These are phyloP conservation scores for Fusarium miscanthi DNA, from an alignment of 2,329 filamentous ascomycete species.

Conservation along the genomic window DNA sequence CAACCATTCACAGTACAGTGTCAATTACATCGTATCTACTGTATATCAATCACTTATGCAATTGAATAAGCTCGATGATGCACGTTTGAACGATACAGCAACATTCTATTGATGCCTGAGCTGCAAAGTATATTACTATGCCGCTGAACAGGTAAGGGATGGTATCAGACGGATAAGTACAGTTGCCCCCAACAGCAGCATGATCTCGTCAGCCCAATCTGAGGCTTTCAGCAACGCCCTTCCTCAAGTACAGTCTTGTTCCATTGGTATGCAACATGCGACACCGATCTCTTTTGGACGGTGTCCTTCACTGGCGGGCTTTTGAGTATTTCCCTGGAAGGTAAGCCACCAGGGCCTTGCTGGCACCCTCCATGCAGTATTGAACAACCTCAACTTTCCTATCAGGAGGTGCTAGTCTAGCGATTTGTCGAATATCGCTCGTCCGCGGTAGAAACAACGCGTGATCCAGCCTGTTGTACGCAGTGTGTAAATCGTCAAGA, in stretches of 20 bases:
- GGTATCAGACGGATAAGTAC: not conserved
- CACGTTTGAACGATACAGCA: not conserved
- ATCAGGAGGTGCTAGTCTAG: conserved; percentile 61
- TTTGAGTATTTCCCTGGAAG: conserved; percentile 55
- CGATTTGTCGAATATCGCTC: conserved; percentile 83
- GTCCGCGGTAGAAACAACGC: conserved; percentile 88
- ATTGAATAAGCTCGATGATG: not conserved
- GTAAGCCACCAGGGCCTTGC: conserved; percentile 81
- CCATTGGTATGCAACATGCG: not conserved
- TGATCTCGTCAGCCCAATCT: not conserved
- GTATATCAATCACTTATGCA: not conserved
- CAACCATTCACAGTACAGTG: conserved; percentile 38
- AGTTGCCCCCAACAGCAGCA: not conserved
- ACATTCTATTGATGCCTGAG: not conserved
- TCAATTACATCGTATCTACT: not conserved
- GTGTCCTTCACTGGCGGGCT: conserved; percentile 11
- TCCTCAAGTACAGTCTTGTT: not conserved
- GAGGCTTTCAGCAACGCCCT: not conserved
- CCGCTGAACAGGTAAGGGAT: not conserved
- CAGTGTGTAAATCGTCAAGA: conserved; percentile 69
- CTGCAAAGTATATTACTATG: not conserved
- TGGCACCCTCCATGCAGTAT: conserved; percentile 91
- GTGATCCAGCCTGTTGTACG: conserved; percentile 69
- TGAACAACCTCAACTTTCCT: conserved; percentile 80
- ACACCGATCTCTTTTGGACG: not conserved